phyloP scores from a whole-genome alignment of 345 rosid species.

The Pistacia vera region DNA sequence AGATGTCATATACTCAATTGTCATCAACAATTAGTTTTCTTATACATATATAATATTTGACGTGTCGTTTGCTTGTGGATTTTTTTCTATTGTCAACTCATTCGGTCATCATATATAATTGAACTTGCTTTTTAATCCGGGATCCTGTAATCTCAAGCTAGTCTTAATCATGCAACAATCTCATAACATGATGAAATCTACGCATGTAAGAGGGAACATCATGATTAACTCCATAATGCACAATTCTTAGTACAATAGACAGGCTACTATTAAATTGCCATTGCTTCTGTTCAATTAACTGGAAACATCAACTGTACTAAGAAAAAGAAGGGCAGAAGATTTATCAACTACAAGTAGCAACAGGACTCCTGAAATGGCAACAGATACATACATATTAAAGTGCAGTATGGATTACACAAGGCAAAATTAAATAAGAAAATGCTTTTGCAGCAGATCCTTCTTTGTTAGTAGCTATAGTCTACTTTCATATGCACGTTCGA shows the following conservation, averaged over 20 bases:
- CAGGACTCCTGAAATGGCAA: not conserved
- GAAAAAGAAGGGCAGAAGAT: not conserved
- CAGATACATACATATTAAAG: not conserved
- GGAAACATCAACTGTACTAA: constrained; percentile 4
- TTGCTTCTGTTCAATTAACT: constrained; percentile 10
- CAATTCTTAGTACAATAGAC: not conserved
- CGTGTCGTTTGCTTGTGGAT: not conserved
- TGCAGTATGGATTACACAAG: constrained; percentile 4
- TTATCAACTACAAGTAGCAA: constrained; percentile 14
- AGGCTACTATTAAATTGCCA: not conserved
- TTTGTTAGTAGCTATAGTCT: constrained; percentile 13
- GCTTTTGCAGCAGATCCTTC: constrained; percentile 5
- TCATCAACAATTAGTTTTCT: not conserved
- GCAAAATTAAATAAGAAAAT: not conserved
- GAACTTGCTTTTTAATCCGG: constrained; percentile 4
- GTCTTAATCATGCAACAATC: constrained; percentile 7
- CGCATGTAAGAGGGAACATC: too few relatives aligned
- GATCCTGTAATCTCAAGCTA: constrained; percentile 1
- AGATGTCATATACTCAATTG: not conserved
- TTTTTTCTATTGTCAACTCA: not conserved
- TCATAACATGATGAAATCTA: not conserved
- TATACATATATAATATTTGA: not conserved
- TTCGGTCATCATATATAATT: not conserved
- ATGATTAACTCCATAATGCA: constrained; percentile 5
- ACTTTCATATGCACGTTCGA: constrained; percentile 47